Base-by-base conservation (phyloP, 805 yeast species). In the Saitoella complicata region DNA sequence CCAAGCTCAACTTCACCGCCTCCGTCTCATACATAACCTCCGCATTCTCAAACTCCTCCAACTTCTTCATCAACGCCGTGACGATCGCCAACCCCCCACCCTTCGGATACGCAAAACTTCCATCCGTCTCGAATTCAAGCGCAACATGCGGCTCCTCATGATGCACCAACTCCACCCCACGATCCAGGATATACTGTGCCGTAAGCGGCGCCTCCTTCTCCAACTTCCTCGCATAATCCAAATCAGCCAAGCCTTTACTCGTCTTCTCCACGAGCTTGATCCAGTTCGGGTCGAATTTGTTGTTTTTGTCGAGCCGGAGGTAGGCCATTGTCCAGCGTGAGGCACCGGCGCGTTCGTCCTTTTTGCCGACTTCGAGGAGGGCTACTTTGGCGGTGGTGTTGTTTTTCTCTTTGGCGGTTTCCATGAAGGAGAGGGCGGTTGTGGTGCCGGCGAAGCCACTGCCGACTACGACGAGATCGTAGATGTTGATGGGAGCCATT, bases 11-110 rank as follows among this genome's bases (percentile, higher is more conserved):
- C 21, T 38, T 7, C 7, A 30, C 40, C 40, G 40, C 40, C 30
- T 38, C 31, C 31, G 40, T 38, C 40, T 38, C 40, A 32, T 33
- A 38, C 40, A 38, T 38, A 38, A 38, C 31, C 12, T 38, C 40
- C 3, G 31, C 40, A 8, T 38, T 38, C 3, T 32, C 33, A 33
- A 38, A 38, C 8, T 32, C 30, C 11, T 10, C 7, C 5, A 38
- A 30, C 7, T 38, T 32, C 40, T 38, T 8, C 7, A 38, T 30
- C 5, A 38, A 33, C 11, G 30, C 31, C 33, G 31, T 32, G 3
- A 38, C 31, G 1, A 38, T 38, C 33, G 40, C 40, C 30, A 30
- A 38, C 12, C 40, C 40, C 21, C 40, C 40, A 13, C 40, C 40
- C 40, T 38, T 32, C 31, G 30, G 30, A 13, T 2, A 38, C 33